These are phyloP conservation scores for Phytophthora europaea DNA, from an alignment of 352 stramenopile species.

Conservation along the genomic window DNA sequence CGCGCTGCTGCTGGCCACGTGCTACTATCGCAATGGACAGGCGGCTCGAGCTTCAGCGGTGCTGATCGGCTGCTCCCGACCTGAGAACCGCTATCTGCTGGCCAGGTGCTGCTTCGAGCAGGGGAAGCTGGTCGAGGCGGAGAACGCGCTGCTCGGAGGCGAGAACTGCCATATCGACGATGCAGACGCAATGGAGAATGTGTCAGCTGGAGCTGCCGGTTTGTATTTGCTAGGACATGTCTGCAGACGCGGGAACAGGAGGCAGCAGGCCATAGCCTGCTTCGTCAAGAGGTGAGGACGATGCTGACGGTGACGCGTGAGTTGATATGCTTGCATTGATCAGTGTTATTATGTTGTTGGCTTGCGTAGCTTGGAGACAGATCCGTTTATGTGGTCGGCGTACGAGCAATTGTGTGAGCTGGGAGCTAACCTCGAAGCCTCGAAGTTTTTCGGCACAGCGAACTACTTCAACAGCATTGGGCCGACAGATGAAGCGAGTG, in stretches of 20 bases:
- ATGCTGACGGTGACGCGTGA: not conserved
- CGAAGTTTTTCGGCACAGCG: conserved; percentile 67
- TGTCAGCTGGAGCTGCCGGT: conserved; percentile 90
- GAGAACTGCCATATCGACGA: conserved; percentile 37
- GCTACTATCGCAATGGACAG: conserved; percentile 72
- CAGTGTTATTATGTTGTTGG: conserved; percentile 7
- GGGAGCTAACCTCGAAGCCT: conserved; percentile 76
- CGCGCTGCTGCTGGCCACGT: conserved; percentile 63
- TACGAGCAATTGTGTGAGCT: conserved; percentile 96
- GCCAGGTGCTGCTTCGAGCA: conserved; percentile 81
- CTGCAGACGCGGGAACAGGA: conserved; percentile 89
- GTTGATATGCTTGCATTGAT: conserved; percentile 7
- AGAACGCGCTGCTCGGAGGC: conserved; percentile 90
- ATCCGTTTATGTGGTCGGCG: conserved; percentile 93
- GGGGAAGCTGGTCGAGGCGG: conserved; percentile 84
- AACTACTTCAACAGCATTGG: conserved; percentile 55
- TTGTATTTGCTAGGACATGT: conserved; percentile 94
- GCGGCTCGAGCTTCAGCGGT: conserved; percentile 62
- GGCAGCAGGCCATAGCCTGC: conserved; percentile 92
- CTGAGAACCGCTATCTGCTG: conserved; percentile 77
- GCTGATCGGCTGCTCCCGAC: conserved; percentile 47
- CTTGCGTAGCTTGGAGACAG: conserved; percentile 84
- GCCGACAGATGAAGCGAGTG: conserved; percentile 2
- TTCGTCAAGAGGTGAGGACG: conserved; percentile 84
- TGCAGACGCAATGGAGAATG: conserved; percentile 35